phyloP scores from a whole-genome alignment of 2,329 filamentous ascomycete genomes.

The Beauveria sp. region DNA sequence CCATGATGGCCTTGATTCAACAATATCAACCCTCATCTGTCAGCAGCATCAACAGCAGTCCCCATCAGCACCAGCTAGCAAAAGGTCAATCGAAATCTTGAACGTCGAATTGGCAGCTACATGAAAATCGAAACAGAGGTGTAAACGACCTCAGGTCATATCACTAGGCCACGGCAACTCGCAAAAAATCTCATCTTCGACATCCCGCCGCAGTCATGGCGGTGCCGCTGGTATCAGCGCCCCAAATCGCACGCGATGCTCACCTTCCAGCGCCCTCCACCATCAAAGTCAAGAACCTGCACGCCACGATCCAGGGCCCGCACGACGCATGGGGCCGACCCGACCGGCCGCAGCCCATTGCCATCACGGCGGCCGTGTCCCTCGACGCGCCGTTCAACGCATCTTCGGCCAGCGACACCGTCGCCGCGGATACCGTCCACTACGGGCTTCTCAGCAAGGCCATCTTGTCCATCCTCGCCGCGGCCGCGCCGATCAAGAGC shows the following conservation, averaged over 20 bases:
- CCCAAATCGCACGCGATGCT: neutral
- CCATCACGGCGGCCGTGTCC: conserved; percentile 52
- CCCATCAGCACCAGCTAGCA: too few species aligned
- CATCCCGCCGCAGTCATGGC: neutral
- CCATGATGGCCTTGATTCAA: too few species aligned
- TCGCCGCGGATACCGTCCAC: conserved; percentile 65
- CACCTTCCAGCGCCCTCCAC: conserved; percentile 26
- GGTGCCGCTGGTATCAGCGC: neutral
- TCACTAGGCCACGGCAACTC: too few species aligned
- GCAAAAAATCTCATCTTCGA: neutral
- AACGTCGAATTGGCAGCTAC: too few species aligned
- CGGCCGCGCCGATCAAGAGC: conserved; percentile 15
- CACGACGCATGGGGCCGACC: conserved; percentile 61
- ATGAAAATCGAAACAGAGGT: too few species aligned
- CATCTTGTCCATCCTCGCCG: conserved; percentile 41
- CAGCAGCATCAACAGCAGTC: too few species aligned
- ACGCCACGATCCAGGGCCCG: conserved; percentile 46
- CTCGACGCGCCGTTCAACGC: conserved; percentile 48
- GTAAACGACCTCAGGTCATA: too few species aligned
- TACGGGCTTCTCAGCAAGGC: conserved; percentile 65
- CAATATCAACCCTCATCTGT: too few species aligned
- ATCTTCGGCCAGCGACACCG: conserved; percentile 50
- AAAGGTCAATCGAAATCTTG: too few species aligned
- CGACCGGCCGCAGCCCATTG: conserved; percentile 51
- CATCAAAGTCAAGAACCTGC: conserved; percentile 56